phyloP scores from a whole-genome alignment of 495 filamentous ascomycete genomes.

The Hypoxylon intermedium region DNA sequence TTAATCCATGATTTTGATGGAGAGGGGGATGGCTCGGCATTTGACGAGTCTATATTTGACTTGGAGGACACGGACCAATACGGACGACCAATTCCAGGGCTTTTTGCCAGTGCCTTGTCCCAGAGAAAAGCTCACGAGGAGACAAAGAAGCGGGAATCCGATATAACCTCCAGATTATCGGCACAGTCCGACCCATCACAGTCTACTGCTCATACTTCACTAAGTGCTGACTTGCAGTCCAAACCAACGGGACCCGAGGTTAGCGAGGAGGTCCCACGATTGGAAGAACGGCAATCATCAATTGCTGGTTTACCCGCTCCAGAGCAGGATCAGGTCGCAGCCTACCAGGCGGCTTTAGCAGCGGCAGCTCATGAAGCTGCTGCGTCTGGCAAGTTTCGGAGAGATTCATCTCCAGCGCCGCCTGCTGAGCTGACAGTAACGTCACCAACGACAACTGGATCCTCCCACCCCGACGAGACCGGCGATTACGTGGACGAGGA shows the following conservation, averaged over 20 bases:
- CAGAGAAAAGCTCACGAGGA: constrained; percentile 39
- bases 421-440: constrained; percentile 56
- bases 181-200: constrained; percentile 50
- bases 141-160: constrained; percentile 47
- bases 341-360: constrained; percentile 82
- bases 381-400: constrained; percentile 70
- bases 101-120: constrained; percentile 54
- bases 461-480: constrained; percentile 45
- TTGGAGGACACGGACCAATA: constrained; percentile 65
- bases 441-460: constrained; percentile 51
- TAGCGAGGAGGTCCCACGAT: constrained; percentile 1
- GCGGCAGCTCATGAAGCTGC: constrained; percentile 77
- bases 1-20: constrained; percentile 60
- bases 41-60: constrained; percentile 84
- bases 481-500: constrained; percentile 61
- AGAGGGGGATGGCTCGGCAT: constrained; percentile 61
- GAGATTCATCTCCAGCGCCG: constrained; percentile 61
- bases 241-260: constrained; percentile 13
- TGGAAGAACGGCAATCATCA: constrained; percentile 33
- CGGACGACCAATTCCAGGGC: constrained; percentile 59
- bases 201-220: constrained; percentile 48
- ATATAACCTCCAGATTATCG: constrained; percentile 46
- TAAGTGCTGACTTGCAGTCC: constrained; percentile 41
- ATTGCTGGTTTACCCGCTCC: constrained; percentile 20
- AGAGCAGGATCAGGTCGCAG: constrained; percentile 67